Conservation (phyloP, 2,329 filamentous ascomycete species). For the Beauveria pseudobassiana region DNA sequence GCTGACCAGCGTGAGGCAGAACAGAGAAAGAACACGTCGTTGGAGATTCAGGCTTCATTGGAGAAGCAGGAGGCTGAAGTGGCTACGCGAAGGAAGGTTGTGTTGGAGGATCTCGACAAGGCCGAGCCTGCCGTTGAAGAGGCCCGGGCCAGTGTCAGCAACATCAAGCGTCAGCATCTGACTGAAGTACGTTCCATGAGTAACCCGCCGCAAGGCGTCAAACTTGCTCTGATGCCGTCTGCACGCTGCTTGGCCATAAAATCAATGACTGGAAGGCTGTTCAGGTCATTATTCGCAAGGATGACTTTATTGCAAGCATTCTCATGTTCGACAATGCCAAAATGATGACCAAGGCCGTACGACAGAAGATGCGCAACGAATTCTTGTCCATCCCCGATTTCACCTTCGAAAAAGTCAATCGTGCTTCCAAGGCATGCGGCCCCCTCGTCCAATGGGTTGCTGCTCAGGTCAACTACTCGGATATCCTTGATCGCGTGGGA, state of each 20-base stretch:
- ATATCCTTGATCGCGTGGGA: conserved; percentile 89
- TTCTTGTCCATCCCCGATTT: conserved; percentile 92
- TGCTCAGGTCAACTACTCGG: conserved; percentile 96
- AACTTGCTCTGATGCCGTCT: conserved; percentile 91
- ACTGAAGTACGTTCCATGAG: conserved; percentile 97
- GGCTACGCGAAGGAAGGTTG: conserved; percentile 72
- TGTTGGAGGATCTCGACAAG: conserved; percentile 77
- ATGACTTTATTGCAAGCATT: conserved; percentile 97
- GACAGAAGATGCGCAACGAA: conserved; percentile 85
- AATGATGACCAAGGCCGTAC: conserved; percentile 79
- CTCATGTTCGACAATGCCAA: conserved; percentile 94
- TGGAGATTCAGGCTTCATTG: conserved; percentile 81
- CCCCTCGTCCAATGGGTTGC: conserved; percentile 95
- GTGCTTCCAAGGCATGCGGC: conserved; percentile 92
- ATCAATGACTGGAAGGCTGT: conserved; percentile 88
- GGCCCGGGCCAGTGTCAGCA: conserved; percentile 92
- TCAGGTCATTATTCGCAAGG: conserved; percentile 77
- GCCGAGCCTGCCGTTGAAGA: conserved; percentile 91
- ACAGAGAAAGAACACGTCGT: conserved; percentile 76
- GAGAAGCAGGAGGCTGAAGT: conserved; percentile 89
- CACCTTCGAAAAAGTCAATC: conserved; percentile 92
- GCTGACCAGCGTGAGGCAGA: conserved; percentile 93
- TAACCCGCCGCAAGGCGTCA: conserved; percentile 83
- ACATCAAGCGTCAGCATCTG: conserved; percentile 95
- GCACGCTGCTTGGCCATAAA: conserved; percentile 85